A percentile compares a stretch with the other conserved stretches of the same genome.
These are phyloP conservation scores for Leccinum ochraceum DNA, from an alignment of 768 basidiomycete species.

Conservation along the genomic window DNA sequence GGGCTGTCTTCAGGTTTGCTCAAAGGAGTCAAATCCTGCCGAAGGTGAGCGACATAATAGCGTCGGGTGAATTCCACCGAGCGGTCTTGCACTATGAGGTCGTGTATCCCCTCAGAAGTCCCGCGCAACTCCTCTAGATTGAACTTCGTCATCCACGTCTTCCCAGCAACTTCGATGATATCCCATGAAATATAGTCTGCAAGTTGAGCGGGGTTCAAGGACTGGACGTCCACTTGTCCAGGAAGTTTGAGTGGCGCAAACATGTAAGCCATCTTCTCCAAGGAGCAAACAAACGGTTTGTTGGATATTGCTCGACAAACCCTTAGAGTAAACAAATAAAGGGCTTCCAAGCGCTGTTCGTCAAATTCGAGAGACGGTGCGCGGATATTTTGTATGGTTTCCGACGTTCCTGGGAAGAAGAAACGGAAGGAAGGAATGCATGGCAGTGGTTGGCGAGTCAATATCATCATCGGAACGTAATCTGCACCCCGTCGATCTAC, in stretches of 20 bases:
- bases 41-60: slow-evolving; percentile 56
- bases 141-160: slow-evolving; percentile 53
- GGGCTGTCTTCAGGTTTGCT: slow-evolving; percentile 66
- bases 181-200: slow-evolving; percentile 63
- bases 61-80: slow-evolving; percentile 74
- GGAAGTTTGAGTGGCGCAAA: slow-evolving; percentile 57
- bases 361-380: slow-evolving; percentile 53
- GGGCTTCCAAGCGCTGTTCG: slow-evolving; percentile 43
- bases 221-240: slow-evolving; percentile 30
- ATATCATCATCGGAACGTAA: slow-evolving; percentile 62
- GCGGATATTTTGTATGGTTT: slow-evolving; percentile 44
- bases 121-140: slow-evolving; percentile 36
- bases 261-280: slow-evolving; percentile 62
- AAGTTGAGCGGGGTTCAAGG: slow-evolving; percentile 33
- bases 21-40: slow-evolving; percentile 70
- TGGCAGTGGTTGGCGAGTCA: slow-evolving; percentile 71
- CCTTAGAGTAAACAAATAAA: slow-evolving; percentile 65
- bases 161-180: slow-evolving; percentile 50
- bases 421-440: slow-evolving; percentile 54
- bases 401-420: slow-evolving; percentile 53
- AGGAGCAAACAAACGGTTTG: slow-evolving; percentile 60
- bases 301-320: slow-evolving; percentile 63
- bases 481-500: slow-evolving; percentile 30
- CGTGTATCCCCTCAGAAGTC: slow-evolving; percentile 43
- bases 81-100: slow-evolving; percentile 75